Base-by-base conservation (phyloP, 345 rosid genomes). In the Gossypium stocksii region DNA sequence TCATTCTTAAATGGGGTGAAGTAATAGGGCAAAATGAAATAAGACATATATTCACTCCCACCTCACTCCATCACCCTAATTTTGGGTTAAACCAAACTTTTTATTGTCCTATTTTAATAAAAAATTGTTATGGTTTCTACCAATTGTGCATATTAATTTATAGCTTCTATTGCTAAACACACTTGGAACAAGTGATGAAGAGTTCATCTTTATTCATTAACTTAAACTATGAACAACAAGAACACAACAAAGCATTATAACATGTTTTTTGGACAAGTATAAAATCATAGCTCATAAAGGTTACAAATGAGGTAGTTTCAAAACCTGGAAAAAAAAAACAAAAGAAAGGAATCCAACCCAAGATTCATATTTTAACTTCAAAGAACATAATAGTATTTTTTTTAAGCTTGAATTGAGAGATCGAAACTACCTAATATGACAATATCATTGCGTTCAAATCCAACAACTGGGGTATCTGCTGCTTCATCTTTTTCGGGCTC, bases 401-500 rank as follows among this genome's bases (percentile, higher is more conserved):
- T 34, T 29, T 34, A 34, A 34, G 38, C 6, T 34, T 34, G 6
- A 34, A 61, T 5, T 34, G 41, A 34, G 11, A n/a, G 58, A 17
- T 53, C 2, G n/a, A 7, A n/a, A 53, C 23, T 6, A 7, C 65
- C 74, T 80, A 85, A 9, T 80, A 13, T 2, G 90, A 86, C 0
- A 83, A 48, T 16, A 85, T 80, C 9, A 84, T 5, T 5, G 41
- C 41, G 5, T 34, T 5, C 7, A 34, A 34, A 34, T 34, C 7
- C 5, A 34, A 34, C 7, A 1, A 11, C 16, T 29, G 69, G 66
- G 2, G 46, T 1, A 34, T 10, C 29, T 2, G 25, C 0, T 1
- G 48, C 29, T 4, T 59, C 78, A 13, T 79, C 75, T 76, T 86
- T 83, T 0, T 17, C 41, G 0, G 89, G 88, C 43, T 84, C 84